Conservation (phyloP, 306 rosid genomes). For the Vigna unguiculata region DNA sequence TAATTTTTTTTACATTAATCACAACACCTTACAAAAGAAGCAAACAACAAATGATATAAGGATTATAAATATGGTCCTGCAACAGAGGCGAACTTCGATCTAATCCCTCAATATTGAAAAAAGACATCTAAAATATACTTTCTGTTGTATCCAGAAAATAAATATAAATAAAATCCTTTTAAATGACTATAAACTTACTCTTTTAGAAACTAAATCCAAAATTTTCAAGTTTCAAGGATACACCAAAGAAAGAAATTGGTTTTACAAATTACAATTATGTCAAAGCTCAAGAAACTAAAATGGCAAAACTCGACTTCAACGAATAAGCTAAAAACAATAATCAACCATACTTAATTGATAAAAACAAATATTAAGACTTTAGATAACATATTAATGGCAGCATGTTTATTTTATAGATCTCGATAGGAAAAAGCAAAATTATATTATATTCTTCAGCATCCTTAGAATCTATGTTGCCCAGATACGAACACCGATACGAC, state of each 20-base stretch:
- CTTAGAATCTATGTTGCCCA: no score
- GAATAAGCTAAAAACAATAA: conserved; percentile 9
- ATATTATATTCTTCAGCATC: not conserved
- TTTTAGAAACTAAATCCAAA: conserved; percentile 30
- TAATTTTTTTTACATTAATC: no score
- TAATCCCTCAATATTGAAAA: conserved; percentile 1
- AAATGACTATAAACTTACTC: not conserved
- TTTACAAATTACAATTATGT: conserved; percentile 20
- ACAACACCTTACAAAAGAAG: no score
- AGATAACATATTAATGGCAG: conserved; percentile 26
- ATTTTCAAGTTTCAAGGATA: conserved; percentile 3
- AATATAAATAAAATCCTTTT: not conserved
- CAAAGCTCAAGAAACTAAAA: conserved; percentile 25
- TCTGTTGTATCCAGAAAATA: not conserved
- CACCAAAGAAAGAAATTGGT: not conserved
- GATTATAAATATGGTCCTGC: not conserved
- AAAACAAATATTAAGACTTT: conserved; percentile 10
- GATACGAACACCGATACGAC: no score
- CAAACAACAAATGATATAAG: not conserved
- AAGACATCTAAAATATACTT: not conserved
- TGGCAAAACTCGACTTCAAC: conserved; percentile 12
- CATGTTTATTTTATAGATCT: not conserved
- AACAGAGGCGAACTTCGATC: not conserved
- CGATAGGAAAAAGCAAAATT: conserved; percentile 19
- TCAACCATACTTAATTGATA: not conserved